phyloP scores from a whole-genome alignment of 2,329 filamentous ascomycete species.

The Beauveria australis region DNA sequence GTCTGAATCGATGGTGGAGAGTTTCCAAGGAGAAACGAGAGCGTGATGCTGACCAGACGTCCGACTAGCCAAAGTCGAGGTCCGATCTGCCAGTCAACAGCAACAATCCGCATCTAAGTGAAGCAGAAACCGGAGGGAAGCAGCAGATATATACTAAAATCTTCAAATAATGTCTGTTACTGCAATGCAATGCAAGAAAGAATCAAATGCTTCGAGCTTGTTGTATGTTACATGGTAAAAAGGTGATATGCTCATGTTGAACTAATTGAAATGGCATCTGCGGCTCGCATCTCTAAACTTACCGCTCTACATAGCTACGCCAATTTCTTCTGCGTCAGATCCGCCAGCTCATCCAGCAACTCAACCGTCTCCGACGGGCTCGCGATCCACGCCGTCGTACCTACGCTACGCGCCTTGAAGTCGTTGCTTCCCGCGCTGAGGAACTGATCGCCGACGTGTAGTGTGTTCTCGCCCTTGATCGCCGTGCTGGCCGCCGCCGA shows the following conservation, averaged over 20 bases:
- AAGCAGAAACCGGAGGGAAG: background rate
- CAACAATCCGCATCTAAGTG: background rate
- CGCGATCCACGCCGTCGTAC: slow-evolving; percentile 90
- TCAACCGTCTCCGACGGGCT: slow-evolving; percentile 85
- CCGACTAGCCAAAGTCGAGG: background rate
- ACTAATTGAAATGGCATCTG: background rate
- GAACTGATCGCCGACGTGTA: slow-evolving; percentile 97
- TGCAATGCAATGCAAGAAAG: background rate
- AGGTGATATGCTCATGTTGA: background rate
- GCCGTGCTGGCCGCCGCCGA: slow-evolving; percentile 18
- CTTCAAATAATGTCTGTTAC: too few species aligned
- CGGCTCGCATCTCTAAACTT: background rate
- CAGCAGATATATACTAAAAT: background rate
- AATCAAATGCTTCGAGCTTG: background rate
- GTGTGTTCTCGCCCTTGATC: slow-evolving; percentile 66
- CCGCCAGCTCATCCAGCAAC: slow-evolving; percentile 73
- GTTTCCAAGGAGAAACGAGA: background rate
- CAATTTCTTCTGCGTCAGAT: slow-evolving; percentile 43
- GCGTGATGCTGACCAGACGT: background rate
- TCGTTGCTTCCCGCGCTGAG: slow-evolving; percentile 92
- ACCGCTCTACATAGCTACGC: slow-evolving; percentile 13
- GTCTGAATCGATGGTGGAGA: too few species aligned
- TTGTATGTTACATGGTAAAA: background rate
- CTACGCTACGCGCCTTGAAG: slow-evolving; percentile 87
- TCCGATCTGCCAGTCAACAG: background rate